Evolutionary conservation across 768 basidiomycete species (phyloP), one percentile per base, ranked within the genome.

Genomic region (Leucocoprinus leucothites): DNA sequence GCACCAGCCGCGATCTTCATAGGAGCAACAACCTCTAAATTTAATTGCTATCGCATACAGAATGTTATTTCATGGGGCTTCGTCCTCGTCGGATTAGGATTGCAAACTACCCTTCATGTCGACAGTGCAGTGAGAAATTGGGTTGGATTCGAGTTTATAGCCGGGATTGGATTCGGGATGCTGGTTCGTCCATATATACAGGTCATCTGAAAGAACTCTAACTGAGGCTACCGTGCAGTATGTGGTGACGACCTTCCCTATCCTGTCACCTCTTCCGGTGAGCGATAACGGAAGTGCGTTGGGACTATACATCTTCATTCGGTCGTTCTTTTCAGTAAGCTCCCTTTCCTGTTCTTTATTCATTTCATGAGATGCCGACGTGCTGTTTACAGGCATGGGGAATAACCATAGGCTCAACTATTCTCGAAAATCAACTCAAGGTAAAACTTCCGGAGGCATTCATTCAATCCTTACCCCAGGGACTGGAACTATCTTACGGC

Each of bases 371-470:
- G 19, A 11, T 51, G 9, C 35, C 7, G 48, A 49, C 13, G 51
- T 48, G 26, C 6, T 21, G 3, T 53, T 8, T 64, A 38, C 38
- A 82, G 74, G 69, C 70, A 4, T 80, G 80, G 74, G 84, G 83
- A 1, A 65, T 83, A 55, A 72, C 78, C 0, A 75, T 86, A 52
- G 77, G 77, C 1, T 69, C 67, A 8, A 73, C 77, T 0, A 68
- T 84, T 43, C 70, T 86, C 9, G 76, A 82, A 57, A 86, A 82
- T 64, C 58, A 77, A 48, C 72, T 86, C 5, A 61, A 65, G 3
- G 66, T 61, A 36, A 60, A 53, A 0, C 74, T 86, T 0, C 81
- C 85, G 0, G 26, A 56, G 0, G 68, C 57, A 1, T 78, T 81
- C 48, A 25, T 68, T 16, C 50, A 59, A 0, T 57, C 65, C 40